phyloP scores from a whole-genome alignment of 2,329 filamentous ascomycete species.

The Aspergillus clavatus region DNA sequence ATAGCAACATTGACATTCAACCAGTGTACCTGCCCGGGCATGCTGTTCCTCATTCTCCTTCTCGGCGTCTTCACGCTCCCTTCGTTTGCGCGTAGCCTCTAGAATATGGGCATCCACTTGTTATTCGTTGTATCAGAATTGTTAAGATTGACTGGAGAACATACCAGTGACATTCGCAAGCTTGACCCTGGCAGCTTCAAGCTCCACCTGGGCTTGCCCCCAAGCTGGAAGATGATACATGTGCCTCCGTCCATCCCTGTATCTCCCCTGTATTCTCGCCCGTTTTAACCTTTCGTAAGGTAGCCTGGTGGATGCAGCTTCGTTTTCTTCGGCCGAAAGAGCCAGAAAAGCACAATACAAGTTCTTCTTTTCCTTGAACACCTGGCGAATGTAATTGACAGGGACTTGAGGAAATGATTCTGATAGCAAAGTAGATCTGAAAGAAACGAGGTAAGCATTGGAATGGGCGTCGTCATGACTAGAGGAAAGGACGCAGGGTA shows the following conservation, averaged over 20 bases:
- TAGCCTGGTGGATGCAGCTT: slow-evolving; percentile 3
- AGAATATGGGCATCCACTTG: not conserved
- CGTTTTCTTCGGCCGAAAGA: slow-evolving; percentile 21
- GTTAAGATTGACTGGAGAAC: not conserved
- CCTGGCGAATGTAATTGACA: slow-evolving; percentile 32
- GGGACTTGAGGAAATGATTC: slow-evolving; percentile 21
- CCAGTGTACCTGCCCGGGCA: slow-evolving; percentile 48
- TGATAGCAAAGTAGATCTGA: not conserved
- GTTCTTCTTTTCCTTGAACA: slow-evolving; percentile 27
- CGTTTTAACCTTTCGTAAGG: slow-evolving; percentile 19
- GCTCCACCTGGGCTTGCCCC: slow-evolving; percentile 16
- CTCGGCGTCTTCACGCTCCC: slow-evolving; percentile 24
- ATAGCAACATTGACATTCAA: slow-evolving; percentile 72
- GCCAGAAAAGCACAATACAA: slow-evolving; percentile 27
- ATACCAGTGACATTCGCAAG: slow-evolving; percentile 18
- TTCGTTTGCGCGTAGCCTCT: slow-evolving; percentile 15
- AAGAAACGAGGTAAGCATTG: not conserved
- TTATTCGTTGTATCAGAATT: not conserved
- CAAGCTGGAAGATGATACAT: not conserved
- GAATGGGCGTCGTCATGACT: not conserved
- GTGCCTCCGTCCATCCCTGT: not conserved
- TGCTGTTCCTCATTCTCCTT: slow-evolving; percentile 34
- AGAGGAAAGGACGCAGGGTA: not conserved
- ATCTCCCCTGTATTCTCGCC: slow-evolving; percentile 7
- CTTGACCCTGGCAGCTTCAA: slow-evolving; percentile 24